Base-by-base conservation (phyloP, 139 green algal species). In the Chlamydomonas schloesseri region DNA sequence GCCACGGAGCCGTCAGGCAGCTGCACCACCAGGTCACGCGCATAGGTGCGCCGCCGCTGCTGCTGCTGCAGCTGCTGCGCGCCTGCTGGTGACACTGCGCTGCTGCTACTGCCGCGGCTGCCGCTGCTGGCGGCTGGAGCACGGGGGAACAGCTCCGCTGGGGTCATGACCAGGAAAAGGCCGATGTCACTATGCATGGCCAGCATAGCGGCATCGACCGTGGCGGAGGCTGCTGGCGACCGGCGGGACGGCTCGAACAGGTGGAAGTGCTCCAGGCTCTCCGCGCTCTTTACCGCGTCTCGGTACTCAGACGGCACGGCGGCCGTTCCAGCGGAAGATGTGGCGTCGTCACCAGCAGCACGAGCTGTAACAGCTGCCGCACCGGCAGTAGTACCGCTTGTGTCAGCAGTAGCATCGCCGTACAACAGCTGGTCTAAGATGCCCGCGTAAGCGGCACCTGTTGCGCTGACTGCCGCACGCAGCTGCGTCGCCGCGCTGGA, bases 101-200 rank as follows among this genome's bases (percentile, higher is more conserved):
- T 50, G 73, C 11, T 21, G 50, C 50, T 57, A 14, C 50, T 21
- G 11, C 50, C 3, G 18, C 55, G 2, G 55, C 18, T 60, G 18
- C 55, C 20, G 20, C 20, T 17, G 20, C 21, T 34, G 53, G 33
- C 18, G 10, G 31, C 53, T 2, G 31, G 31, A 20, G 0, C 13
- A 33, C 17, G 31, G 65, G 28, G 3, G 53, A 82, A 87, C 33
- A 83, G 80, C 71, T 90, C 78, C 2, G 86, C 86, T 17, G 78
- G 53, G 53, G 68, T 87, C 86, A 90, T 90, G 31, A 90, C 79
- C 14, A 90, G 58, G 86, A 90, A 90, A 55, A 90, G 46, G 33
- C 86, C 86, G 15, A 90, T 78, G 60, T 90, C 86, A 37, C 33
- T 79, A 62, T 90, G 86, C 86, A 87, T 71, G 11, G 42, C 37